A percentile compares a stretch with the other conserved stretches of the same genome.
phyloP scores from a whole-genome alignment of 2,329 filamentous ascomycete species.

The Claviceps quebecensis region DNA sequence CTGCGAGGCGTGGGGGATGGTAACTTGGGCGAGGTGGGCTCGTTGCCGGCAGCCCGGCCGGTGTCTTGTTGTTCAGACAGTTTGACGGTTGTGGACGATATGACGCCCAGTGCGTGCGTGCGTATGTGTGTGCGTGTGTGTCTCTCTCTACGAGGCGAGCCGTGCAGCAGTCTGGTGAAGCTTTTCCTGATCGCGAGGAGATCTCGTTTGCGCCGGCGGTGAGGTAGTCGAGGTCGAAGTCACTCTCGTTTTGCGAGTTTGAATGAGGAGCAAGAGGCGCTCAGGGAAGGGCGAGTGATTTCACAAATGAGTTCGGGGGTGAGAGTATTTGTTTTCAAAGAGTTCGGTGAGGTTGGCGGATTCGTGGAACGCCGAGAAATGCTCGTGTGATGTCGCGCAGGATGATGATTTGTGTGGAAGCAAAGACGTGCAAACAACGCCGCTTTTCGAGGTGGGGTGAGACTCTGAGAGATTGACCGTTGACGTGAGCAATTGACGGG shows the following conservation, averaged over 20 bases:
- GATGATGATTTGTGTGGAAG: not conserved
- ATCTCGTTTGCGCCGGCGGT: too few relatives aligned
- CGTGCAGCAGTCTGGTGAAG: too few relatives aligned
- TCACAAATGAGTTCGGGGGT: not conserved
- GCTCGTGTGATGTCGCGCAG: slow-evolving; percentile 1
- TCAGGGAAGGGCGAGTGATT: too few relatives aligned
- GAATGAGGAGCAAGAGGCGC: too few relatives aligned
- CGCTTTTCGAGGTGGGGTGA: not conserved
- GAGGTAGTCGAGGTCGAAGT: too few relatives aligned
- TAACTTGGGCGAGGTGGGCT: slow-evolving; percentile 5
- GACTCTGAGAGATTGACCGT: not conserved
- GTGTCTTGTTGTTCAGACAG: slow-evolving; percentile 27
- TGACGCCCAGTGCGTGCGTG: not conserved
- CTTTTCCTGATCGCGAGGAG: too few relatives aligned
- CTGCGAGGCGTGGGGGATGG: slow-evolving; percentile 16
- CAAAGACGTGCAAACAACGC: not conserved
- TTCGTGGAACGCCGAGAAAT: not conserved
- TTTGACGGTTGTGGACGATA: slow-evolving; percentile 19
- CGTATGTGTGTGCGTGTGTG: not conserved
- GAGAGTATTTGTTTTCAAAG: too few relatives aligned
- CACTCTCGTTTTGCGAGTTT: too few relatives aligned
- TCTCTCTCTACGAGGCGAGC: not conserved
- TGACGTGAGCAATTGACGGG: not conserved
- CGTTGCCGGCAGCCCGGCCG: slow-evolving; percentile 17
- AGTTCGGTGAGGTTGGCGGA: not conserved